Evolutionary conservation across 768 basidiomycete genomes (phyloP), one percentile per base, ranked within the genome.

Genomic region (Pisolithus albus): DNA sequence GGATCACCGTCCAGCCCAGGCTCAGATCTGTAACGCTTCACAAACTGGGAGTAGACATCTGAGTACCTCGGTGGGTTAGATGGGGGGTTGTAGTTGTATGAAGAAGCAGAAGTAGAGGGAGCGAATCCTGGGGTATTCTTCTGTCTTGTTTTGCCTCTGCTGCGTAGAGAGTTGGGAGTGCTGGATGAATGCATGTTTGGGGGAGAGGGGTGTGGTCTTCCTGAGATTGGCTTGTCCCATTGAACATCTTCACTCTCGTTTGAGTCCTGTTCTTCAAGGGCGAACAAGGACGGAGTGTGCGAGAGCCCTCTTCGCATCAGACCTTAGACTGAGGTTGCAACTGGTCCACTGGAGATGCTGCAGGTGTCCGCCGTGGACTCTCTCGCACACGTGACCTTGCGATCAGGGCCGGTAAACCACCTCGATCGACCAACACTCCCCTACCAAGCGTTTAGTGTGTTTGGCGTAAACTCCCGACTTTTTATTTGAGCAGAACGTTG

Each of bases 1-100:
- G 81, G 78, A 65, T 89, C 85, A 53, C 86, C 85, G 45, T 78
- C 75, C 38, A 78, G 73, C 23, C 73, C 77, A n/a, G 77, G 72
- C 52, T 77, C 77, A 6, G 83, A 81, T 61, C 86, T 77, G 69
- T 89, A 91, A 23, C 86, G 76, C 56, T 77, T 80, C 40, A 90
- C 81, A 62, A 90, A 90, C 62, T 89, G 87, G 19, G 84, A 82
- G 69, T 90, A 91, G 19, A 87, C 77, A 59, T 86, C 81, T 18
- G 81, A 69, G 58, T 78, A 75, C 46, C 70, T 73, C 23, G 74
- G 65, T 23, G 56, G 58, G 43, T 66, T 65, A 36, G 64, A 61
- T 16, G 63, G 58, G 11, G 64, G 45, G 19, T 67, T 64, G 21
- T 68, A 64, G 28, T 63, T 65, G 24, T 65, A 50, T 3, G 61